Evolutionary conservation across 306 rosid genomes (phyloP).

Genomic region (Vigna radiata): DNA sequence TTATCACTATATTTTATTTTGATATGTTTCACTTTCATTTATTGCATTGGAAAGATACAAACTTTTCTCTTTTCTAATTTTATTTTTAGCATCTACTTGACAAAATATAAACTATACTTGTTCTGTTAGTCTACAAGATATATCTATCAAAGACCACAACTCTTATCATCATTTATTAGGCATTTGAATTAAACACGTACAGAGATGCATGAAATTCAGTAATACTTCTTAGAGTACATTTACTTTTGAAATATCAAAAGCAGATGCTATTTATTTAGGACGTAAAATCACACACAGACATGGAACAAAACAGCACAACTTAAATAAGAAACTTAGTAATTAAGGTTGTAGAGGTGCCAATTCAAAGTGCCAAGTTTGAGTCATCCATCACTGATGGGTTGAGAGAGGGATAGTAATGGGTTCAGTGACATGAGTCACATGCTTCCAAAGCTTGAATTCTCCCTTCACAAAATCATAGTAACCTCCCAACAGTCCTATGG

Average conservation of each 20-base stretch:
- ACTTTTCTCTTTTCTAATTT: too few species aligned
- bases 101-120: too few species aligned
- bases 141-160: not conserved
- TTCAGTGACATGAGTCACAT: slow-evolving; percentile 24
- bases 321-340: not conserved
- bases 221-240: not conserved
- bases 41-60: too few species aligned
- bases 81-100: too few species aligned
- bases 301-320: not conserved
- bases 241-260: slow-evolving; percentile 1
- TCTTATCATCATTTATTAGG: not conserved
- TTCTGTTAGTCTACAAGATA: too few species aligned
- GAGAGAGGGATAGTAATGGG: slow-evolving; percentile 44
- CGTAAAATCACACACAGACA: slow-evolving; percentile 6
- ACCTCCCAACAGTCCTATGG: slow-evolving; percentile 54
- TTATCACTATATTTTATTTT: too few species aligned
- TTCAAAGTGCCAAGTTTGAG: slow-evolving; percentile 17
- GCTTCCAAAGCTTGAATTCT: slow-evolving; percentile 63
- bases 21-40: too few species aligned
- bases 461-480: slow-evolving; percentile 69
- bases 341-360: not conserved
- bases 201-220: not conserved
- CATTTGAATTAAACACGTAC: not conserved
- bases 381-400: not conserved
- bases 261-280: slow-evolving; percentile 21